phyloP scores from a whole-genome alignment of 441 rosid genomes.

The Eruca vesicaria region DNA sequence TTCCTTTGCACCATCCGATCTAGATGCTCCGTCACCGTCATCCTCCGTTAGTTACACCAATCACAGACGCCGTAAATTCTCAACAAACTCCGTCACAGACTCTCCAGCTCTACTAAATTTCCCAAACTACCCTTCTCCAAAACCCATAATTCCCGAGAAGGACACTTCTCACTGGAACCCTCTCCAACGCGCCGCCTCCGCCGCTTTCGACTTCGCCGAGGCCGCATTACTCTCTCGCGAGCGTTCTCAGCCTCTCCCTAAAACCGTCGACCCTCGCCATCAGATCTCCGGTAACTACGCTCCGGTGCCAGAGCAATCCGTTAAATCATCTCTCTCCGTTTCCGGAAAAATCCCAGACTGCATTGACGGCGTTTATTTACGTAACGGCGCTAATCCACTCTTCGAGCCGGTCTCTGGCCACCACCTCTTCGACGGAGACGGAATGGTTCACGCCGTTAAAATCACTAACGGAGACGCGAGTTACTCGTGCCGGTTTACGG shows the following conservation, averaged over 20 bases:
- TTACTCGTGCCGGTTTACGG: slow-evolving; percentile 81
- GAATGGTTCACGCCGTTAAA: slow-evolving; percentile 76
- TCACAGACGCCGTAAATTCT: slow-evolving; percentile 28
- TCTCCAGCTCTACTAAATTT: slow-evolving; percentile 12
- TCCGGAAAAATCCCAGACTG: slow-evolving; percentile 62
- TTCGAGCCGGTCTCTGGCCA: slow-evolving; percentile 73
- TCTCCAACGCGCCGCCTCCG: slow-evolving; percentile 61
- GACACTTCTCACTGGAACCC: slow-evolving; percentile 45
- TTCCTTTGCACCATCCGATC: slow-evolving; percentile 27
- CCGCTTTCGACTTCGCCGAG: slow-evolving; percentile 60
- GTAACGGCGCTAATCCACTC: slow-evolving; percentile 84
- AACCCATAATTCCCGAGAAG: slow-evolving; percentile 25
- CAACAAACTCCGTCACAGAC: slow-evolving; percentile 24
- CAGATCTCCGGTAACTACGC: slow-evolving; percentile 84
- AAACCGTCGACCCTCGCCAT: slow-evolving; percentile 66
- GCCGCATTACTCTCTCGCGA: slow-evolving; percentile 55
- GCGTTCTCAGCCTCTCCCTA: slow-evolving; percentile 59
- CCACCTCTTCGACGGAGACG: slow-evolving; percentile 83
- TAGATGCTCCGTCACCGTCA: slow-evolving; percentile 34
- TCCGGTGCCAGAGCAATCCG: slow-evolving; percentile 71
- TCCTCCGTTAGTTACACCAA: slow-evolving; percentile 32
- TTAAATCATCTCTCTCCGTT: slow-evolving; percentile 43
- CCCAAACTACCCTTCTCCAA: slow-evolving; percentile 31
- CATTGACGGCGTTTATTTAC: slow-evolving; percentile 65
- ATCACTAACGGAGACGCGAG: slow-evolving; percentile 53